These are phyloP conservation scores for Eucalyptus erythrocorys DNA, from an alignment of 345 rosid genomes.

Conservation along the genomic window DNA sequence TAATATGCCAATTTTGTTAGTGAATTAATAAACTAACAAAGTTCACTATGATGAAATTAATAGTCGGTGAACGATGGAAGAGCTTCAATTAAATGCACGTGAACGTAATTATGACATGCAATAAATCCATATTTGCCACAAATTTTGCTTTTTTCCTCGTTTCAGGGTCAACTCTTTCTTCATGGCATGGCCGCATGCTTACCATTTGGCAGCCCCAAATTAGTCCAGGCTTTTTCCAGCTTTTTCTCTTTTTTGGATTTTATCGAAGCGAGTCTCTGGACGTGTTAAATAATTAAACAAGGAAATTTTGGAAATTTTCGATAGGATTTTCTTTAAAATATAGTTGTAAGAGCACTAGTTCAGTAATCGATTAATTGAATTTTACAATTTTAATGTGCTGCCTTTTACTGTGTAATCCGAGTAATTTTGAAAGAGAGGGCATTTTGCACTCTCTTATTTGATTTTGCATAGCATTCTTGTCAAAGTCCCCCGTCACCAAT, in stretches of 20 bases:
- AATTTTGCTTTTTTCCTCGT: not conserved
- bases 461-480: not conserved
- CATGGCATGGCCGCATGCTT: not conserved
- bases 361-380: not conserved
- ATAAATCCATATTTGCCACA: not conserved
- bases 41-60: not conserved
- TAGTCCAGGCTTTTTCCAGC: not conserved
- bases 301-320: not conserved
- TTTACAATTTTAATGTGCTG: not conserved
- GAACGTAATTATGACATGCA: not conserved
- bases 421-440: not conserved
- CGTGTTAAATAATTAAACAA: not conserved
- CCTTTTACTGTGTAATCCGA: not conserved
- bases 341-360: not conserved
- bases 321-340: not conserved
- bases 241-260: not conserved
- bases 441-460: not conserved
- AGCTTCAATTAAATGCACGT: not conserved
- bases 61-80: not conserved
- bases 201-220: not conserved
- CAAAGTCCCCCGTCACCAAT: not conserved
- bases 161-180: not conserved
- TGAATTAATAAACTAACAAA: not conserved
- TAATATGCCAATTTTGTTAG: not conserved
- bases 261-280: not conserved